Base-by-base conservation (phyloP, 2,329 filamentous ascomycete genomes). In the Aphanocladium album region DNA sequence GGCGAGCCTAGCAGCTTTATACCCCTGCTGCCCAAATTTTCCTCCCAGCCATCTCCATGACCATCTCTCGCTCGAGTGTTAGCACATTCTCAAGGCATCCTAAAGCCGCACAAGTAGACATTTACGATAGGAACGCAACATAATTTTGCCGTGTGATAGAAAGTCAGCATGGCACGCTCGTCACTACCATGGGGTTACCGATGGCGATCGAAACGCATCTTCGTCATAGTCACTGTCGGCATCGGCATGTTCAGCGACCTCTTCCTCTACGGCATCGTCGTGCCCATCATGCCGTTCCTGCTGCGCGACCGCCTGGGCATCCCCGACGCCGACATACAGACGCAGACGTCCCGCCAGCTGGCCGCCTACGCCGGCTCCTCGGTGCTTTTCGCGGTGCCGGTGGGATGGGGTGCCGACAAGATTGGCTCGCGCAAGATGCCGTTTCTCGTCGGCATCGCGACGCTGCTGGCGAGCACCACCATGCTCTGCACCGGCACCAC, bases 221-320 rank as follows among this genome's bases (percentile, higher is more conserved):
- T 58, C 25, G 39, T 58, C 46, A 50, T 46, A 19, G 25, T 17
- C 0, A 59, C 62, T 5, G 62, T 61, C 9, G 49, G 59, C 14
- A 17, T 63, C 3, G 62, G 59, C 30, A 59, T 63, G 7, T 63
- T 58, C 27, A 61, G 53, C 11, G 62, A 63, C 25, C 41, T 61
- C 5, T 61, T 63, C 23, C 59, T 63, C 9, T 63, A 59, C 27
- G 62, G 62, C 23, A 61, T 63, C 21, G n/a, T 63, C 30, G 59
- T 63, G 11, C 62, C 59, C 19, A 19, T 61, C 14, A 51, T 63
- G 12, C 62, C 62, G 1, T 63, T 63, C 12, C 1, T 61, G 39
- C 54, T 63, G 47, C 53, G 45, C 21, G 54, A 63, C 39, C 62
- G 59, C 17, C 49, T 63, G 9, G 19, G 21, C 39, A 49, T 61